phyloP scores from a whole-genome alignment of 176 grass and related monocot genomes.

The Carex myosuroides region DNA sequence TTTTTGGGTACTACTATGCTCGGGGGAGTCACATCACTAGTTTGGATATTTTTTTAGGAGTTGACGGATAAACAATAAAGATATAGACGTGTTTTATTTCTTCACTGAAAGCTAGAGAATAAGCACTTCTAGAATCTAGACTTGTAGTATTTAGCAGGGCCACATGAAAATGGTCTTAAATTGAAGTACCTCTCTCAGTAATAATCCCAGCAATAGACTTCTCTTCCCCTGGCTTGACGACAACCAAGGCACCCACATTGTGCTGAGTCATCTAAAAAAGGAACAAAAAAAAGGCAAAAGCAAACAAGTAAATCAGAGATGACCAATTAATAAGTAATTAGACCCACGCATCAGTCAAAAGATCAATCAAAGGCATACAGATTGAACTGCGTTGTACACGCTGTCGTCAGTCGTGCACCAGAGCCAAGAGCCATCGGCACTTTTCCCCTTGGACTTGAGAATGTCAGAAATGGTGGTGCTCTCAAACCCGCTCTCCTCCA shows the following conservation, averaged over 20 bases:
- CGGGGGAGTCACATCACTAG: not conserved
- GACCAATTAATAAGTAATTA: not conserved
- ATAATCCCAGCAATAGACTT: constrained; percentile 82
- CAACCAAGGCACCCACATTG: constrained; percentile 96
- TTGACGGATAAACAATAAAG: not conserved
- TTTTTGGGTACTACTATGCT: not conserved
- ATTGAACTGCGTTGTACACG: constrained; percentile 97
- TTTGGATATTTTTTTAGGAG: not conserved
- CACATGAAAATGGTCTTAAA: not conserved
- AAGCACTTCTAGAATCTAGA: not conserved
- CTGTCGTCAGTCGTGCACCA: constrained; percentile 89
- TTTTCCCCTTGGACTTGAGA: constrained; percentile 72
- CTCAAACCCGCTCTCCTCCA: constrained; percentile 88
- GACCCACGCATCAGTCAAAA: not conserved
- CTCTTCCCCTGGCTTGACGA: constrained; percentile 73
- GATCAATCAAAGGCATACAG: constrained; percentile 35
- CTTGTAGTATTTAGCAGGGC: not conserved
- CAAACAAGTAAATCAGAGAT: not conserved
- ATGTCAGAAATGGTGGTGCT: constrained; percentile 72
- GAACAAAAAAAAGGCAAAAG: constrained; percentile 1
- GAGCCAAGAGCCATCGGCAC: constrained; percentile 96
- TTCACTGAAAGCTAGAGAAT: not conserved
- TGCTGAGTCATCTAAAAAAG: constrained; percentile 80
- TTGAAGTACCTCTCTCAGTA: constrained; percentile 84
- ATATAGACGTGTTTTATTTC: not conserved